Evolutionary conservation across 2,329 filamentous ascomycete genomes (phyloP).

Genomic region (Lasiodiplodia hormozganensis): DNA sequence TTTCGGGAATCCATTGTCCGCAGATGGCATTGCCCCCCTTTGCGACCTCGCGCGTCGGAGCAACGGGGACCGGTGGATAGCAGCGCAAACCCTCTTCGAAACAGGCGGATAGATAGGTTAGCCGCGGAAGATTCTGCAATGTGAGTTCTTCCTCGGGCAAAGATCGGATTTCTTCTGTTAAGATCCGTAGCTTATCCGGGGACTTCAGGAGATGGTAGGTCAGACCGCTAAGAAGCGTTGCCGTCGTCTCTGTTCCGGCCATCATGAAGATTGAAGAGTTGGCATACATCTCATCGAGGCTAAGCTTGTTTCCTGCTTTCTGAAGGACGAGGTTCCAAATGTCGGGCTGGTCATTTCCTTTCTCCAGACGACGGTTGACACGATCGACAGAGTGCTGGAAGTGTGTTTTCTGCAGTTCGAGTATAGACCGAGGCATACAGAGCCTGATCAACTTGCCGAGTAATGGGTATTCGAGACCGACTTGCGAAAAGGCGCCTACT

Average conservation of each 20-base stretch:
- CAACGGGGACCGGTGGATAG: slow-evolving; percentile 49
- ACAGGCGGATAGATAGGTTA: slow-evolving; percentile 30
- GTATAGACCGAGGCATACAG: neutral
- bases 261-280: slow-evolving; percentile 32
- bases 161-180: neutral
- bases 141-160: neutral
- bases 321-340: neutral
- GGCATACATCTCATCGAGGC: neutral
- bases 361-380: neutral
- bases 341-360: neutral
- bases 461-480: neutral
- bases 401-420: neutral
- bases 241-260: slow-evolving; percentile 51
- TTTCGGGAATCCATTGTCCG: slow-evolving; percentile 45
- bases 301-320: neutral
- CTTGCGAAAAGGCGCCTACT: neutral
- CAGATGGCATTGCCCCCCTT: slow-evolving; percentile 45
- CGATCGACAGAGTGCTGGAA: neutral
- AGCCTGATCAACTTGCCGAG: neutral
- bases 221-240: slow-evolving; percentile 45
- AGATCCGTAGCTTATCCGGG: too few relatives aligned
- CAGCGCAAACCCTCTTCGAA: slow-evolving; percentile 51
- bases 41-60: slow-evolving; percentile 43
- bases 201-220: slow-evolving; percentile 44
- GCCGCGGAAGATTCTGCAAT: neutral